These are phyloP conservation scores for Pythium grandisporangium DNA, from an alignment of 352 stramenopile species.

Conservation along the genomic window DNA sequence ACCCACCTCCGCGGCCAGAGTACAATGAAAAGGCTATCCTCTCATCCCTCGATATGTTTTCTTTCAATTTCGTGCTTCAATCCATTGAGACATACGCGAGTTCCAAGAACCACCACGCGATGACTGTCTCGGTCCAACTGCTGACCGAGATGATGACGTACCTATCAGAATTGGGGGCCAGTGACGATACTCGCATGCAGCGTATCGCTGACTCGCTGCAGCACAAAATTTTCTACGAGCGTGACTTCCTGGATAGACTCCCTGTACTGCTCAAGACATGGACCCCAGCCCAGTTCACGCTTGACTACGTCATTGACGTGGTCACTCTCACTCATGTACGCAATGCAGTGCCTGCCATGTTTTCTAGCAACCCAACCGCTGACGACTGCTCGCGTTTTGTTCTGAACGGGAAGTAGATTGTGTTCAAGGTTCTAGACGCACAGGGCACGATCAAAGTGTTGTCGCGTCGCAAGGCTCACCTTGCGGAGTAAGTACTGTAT, in stretches of 20 bases:
- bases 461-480: constrained; percentile 49
- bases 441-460: constrained; percentile 84
- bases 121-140: constrained; percentile 74
- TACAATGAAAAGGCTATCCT: constrained; percentile 77
- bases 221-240: constrained; percentile 86
- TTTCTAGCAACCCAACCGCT: too few species aligned
- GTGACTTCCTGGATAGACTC: constrained; percentile 78
- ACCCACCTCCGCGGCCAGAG: constrained; percentile 30
- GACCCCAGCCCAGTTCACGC: constrained; percentile 51
- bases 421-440: constrained; percentile 79
- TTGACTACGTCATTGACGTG: constrained; percentile 69
- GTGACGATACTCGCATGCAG: constrained; percentile 69
- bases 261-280: constrained; percentile 75
- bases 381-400: too few species aligned
- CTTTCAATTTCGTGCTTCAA: constrained; percentile 86
- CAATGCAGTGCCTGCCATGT: too few species aligned
- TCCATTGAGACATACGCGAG: constrained; percentile 81
- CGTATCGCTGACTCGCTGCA: constrained; percentile 78
- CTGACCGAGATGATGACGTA: constrained; percentile 84
- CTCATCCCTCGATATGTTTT: constrained; percentile 86
- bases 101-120: constrained; percentile 74
- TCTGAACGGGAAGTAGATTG: constrained; percentile 56
- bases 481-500: constrained; percentile 37
- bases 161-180: constrained; percentile 54
- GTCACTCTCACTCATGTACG: constrained; percentile 80